A percentile compares a stretch with the other conserved stretches of the same genome.
Conservation (phyloP, 495 filamentous ascomycete genomes). For the Cercophora newfieldiana region DNA sequence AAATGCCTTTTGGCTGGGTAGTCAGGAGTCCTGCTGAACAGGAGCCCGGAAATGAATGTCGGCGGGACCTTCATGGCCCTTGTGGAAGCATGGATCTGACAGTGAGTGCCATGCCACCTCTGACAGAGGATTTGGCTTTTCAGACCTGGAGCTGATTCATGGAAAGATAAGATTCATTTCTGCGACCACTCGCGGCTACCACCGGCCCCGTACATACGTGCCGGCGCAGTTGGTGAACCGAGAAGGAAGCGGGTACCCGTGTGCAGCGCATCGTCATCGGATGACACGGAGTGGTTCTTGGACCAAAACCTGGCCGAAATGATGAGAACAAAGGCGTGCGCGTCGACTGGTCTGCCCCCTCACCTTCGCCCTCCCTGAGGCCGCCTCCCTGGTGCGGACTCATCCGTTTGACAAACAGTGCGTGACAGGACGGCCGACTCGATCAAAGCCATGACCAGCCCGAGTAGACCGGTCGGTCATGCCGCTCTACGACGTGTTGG, state of each 20-base stretch:
- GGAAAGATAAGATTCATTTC: too few species aligned
- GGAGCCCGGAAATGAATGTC: background rate
- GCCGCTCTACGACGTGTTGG: slow-evolving; percentile 11
- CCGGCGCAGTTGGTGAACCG: too few species aligned
- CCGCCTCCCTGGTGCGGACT: too few species aligned
- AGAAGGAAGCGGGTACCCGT: too few species aligned
- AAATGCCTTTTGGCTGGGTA: background rate
- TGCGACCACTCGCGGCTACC: too few species aligned
- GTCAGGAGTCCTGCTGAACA: background rate
- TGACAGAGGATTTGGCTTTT: slow-evolving; percentile 21
- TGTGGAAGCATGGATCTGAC: background rate
- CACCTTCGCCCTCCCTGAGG: too few species aligned
- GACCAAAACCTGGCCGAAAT: too few species aligned
- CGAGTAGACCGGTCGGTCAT: slow-evolving; percentile 7
- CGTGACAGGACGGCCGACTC: background rate
- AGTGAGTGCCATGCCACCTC: slow-evolving; percentile 1
- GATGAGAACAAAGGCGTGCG: too few species aligned
- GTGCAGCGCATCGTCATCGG: too few species aligned
- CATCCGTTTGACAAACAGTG: slow-evolving; percentile 1
- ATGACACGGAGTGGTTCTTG: too few species aligned
- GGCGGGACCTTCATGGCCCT: slow-evolving; percentile 1
- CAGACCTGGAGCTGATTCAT: slow-evolving; percentile 15
- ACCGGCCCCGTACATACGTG: too few species aligned
- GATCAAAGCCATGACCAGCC: background rate
- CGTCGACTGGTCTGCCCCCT: too few species aligned